Conservation (phyloP, 1,139 yeast species). For the Pichiaceae sp. region DNA sequence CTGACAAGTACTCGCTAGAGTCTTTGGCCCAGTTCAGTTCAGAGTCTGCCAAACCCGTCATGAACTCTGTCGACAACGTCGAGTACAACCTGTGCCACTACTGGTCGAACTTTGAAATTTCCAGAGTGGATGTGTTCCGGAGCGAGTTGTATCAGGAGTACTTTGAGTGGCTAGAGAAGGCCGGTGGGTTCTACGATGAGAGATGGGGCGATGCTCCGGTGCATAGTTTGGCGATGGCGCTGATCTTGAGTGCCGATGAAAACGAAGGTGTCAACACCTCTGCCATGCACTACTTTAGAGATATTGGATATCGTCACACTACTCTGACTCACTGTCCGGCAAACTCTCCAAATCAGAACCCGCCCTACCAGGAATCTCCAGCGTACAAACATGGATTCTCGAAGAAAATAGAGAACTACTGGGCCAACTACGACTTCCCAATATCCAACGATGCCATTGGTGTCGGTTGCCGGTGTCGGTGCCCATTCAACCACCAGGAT, state of each 20-base stretch:
- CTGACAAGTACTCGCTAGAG: background rate
- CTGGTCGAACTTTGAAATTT: conserved; percentile 93
- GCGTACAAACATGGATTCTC: conserved; percentile 18
- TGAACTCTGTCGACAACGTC: background rate
- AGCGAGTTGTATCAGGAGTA: conserved; percentile 56
- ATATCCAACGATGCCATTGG: conserved; percentile 31
- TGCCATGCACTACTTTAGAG: conserved; percentile 82
- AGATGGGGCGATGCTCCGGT: conserved; percentile 97
- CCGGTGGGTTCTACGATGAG: conserved; percentile 80
- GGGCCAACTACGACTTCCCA: conserved; percentile 38
- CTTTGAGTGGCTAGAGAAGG: conserved; percentile 54
- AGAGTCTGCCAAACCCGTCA: background rate
- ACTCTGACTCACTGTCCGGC: conserved; percentile 77
- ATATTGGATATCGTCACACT: conserved; percentile 80
- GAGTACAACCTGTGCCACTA: conserved; percentile 49
- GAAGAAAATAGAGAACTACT: conserved; percentile 24
- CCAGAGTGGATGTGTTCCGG: conserved; percentile 64
- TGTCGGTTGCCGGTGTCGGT: conserved; percentile 79
- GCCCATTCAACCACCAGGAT: conserved; percentile 49
- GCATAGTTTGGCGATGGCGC: conserved; percentile 75
- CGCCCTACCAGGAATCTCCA: conserved; percentile 28
- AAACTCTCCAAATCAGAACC: conserved; percentile 48
- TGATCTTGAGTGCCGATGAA: conserved; percentile 34
- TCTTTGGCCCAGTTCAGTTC: background rate
- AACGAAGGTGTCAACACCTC: conserved; percentile 29